Evolutionary conservation across 352 stramenopile genomes (phyloP).

Genomic region (Pseudoperonospora humuli): DNA sequence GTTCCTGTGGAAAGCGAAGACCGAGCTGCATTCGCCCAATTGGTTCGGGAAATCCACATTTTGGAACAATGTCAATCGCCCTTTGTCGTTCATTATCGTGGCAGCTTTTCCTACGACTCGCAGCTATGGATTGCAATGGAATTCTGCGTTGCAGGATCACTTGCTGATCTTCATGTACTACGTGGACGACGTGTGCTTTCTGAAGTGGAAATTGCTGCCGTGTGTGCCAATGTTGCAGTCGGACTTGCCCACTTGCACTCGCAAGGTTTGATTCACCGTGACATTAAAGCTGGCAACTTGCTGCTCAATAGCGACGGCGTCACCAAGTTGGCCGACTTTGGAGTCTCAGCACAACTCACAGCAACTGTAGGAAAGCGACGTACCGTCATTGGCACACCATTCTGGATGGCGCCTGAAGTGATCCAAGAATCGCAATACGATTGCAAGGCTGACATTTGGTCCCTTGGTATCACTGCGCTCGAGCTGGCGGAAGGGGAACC

Average conservation of each 20-base stretch:
- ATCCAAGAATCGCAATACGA: conserved; percentile 90
- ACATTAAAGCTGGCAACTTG: conserved; percentile 81
- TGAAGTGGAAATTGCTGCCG: no score
- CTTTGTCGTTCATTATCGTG: no score
- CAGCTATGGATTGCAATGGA: no score
- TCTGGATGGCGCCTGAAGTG: conserved; percentile 95
- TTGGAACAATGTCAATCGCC: no score
- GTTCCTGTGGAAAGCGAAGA: no score
- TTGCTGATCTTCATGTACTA: no score
- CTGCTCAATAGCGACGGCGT: conserved; percentile 68
- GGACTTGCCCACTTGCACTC: conserved; percentile 78
- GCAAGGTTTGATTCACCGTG: conserved; percentile 80
- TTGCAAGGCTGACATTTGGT: conserved; percentile 97
- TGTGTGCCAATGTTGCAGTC: no score
- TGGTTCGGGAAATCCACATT: no score
- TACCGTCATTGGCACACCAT: conserved; percentile 96
- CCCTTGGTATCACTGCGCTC: conserved; percentile 96
- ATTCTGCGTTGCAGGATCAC: no score
- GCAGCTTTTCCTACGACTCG: no score
- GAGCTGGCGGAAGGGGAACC: conserved; percentile 97
- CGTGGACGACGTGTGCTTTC: no score
- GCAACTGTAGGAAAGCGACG: conserved; percentile 97
- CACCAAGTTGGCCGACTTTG: conserved; percentile 78
- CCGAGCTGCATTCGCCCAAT: no score
- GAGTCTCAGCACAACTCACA: conserved; percentile 90